Evolutionary conservation across 768 basidiomycete species (phyloP), one percentile per base, ranked within the genome.

Genomic region (Galerina sulciceps): DNA sequence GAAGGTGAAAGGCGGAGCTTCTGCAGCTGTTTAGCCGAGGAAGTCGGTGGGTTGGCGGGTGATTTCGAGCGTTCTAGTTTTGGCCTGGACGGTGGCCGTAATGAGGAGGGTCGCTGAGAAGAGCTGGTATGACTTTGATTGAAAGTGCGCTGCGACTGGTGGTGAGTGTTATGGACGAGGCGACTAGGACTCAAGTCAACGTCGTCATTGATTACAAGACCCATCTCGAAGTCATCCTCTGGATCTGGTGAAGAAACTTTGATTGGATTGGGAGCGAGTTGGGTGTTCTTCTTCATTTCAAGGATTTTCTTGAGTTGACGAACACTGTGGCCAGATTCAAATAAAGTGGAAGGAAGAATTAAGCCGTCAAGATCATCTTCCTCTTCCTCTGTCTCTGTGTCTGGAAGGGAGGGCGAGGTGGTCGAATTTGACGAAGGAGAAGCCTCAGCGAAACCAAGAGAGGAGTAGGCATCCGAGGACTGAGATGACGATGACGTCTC

Each of bases 221-320:
- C 93, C 59, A 83, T 83, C 73, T 95, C 93, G 61, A 94, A 93
- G 70, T 93, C 90, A 59, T 94, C 92, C 65, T 94, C 93, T 11
- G 80, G 84, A 71, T 92, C 85, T 14, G 86, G 83, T 57, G 74
- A 80, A 22, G 85, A 75, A 6, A 83, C 68, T 62, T 84, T 88
- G 62, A 81, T 70, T 17, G 69, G 68, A 38, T 70, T 69, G 43
- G 63, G 71, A 26, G 72, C 60, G 15, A 74, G 74, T 20, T 82
- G 81, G 17, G 85, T 83, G 45, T 79, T 80, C 70, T 85, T 80
- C 64, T 85, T 85, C 71, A 74, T 74, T 61, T 83, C 82, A 41
- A 84, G 73, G n/a, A 84, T 75, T 65, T 79, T 80, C 47, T 75
- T 79, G 48, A 84, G 75, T 60, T 82, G 77, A 26, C 76, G 76